Base-by-base conservation (phyloP, 352 stramenopile genomes). In the Globisporangium nodosum region DNA sequence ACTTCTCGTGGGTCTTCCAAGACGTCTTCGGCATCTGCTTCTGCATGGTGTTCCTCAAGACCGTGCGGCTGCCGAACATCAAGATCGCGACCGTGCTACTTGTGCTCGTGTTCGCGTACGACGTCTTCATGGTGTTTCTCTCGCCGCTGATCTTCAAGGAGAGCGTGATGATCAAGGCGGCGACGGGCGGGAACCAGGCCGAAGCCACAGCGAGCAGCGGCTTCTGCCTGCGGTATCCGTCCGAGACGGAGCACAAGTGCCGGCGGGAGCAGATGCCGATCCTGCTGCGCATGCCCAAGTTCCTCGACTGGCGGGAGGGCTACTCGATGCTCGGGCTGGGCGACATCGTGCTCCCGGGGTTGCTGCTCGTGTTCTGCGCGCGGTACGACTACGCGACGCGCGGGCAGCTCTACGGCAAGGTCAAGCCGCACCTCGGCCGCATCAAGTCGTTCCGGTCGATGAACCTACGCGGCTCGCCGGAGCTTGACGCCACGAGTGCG, bases 41-140 rank as follows among this genome's bases (percentile, higher is more conserved):
- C 67, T 98, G 91, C 66, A 85, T 98, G 31, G 63, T 97, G 13
- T 98, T 98, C 59, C 69, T 98, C 37, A 73, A 78, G 24, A 89
- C 91, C 27, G 92, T 97, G 54, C 92, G 94, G 45, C 71, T 98
- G 45, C 94, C 94, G 50, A 95, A 87, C 58, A 81, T 98, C 61
- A 90, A 92, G 71, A 92, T 98, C 24, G 95, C 91, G 16, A 81
- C 83, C 0, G 77, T 97, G 24, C 69, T 98, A 40, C 81, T 98
- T 59, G 83, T 93, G 50, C 77, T 97, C 31, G 91, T 96, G 20
- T 98, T 98, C 73, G 81, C 95, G 62, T 98, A 98, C 70, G 93
- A 98, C 69, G 88, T 98, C 45, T 98, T 98, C 68, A 98, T 98
- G 81, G 91, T 98, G 20, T 98, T 98, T 72, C 68, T 98, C 37